These are phyloP conservation scores for Misopates orontium DNA, from an alignment of 257 asterid species.

Conservation along the genomic window DNA sequence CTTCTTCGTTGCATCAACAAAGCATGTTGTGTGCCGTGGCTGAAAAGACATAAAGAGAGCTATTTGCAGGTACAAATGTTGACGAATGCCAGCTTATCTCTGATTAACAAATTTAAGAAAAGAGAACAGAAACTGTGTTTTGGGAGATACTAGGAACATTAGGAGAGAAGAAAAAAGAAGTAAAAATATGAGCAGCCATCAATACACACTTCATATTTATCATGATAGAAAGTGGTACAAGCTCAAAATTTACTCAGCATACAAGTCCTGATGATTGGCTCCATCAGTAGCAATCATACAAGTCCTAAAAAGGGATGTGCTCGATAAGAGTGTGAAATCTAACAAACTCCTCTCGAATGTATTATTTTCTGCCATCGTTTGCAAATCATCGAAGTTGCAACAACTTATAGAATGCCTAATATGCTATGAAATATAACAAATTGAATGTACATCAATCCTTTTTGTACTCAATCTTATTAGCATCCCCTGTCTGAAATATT, in stretches of 20 bases:
- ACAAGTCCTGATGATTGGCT: not conserved
- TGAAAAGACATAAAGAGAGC: slow-evolving; percentile 17
- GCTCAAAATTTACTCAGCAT: slow-evolving; percentile 13
- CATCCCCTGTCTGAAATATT: slow-evolving; percentile 17
- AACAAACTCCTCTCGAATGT: slow-evolving; percentile 3
- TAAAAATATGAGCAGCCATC: slow-evolving; percentile 6
- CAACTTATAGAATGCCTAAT: slow-evolving; percentile 7
- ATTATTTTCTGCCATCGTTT: slow-evolving; percentile 6
- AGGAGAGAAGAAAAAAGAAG: not conserved
- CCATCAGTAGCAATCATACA: not conserved
- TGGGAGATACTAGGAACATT: not conserved
- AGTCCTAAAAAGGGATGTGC: not conserved
- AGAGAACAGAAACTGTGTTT: slow-evolving; percentile 12
- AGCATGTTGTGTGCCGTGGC: slow-evolving; percentile 3
- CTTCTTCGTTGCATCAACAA: slow-evolving; percentile 10
- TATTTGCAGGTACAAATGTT: not conserved
- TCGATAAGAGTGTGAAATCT: slow-evolving; percentile 3
- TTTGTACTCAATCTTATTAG: not conserved
- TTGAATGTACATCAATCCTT: not conserved
- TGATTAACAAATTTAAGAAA: slow-evolving; percentile 1
- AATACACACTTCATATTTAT: not conserved
- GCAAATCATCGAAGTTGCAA: not conserved
- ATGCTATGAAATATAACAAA: not conserved
- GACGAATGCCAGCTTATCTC: slow-evolving; percentile 10
- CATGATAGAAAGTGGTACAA: not conserved